A percentile compares a stretch with the other conserved stretches of the same genome.
Evolutionary conservation across 129 eudicot genomes (phyloP).

Genomic region (Escallonia herrerae): DNA sequence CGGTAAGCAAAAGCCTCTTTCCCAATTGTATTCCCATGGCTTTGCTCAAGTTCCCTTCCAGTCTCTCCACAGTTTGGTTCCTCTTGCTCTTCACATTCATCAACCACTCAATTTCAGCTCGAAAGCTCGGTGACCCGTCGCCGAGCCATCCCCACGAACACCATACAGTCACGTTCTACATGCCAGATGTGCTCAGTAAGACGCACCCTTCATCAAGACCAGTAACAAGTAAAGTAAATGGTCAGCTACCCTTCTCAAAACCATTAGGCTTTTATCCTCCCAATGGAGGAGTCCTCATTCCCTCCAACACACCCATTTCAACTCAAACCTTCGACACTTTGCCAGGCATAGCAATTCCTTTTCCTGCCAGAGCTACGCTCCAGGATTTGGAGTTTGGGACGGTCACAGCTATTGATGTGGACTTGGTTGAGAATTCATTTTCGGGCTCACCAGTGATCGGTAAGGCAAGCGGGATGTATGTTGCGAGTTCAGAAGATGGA

Average conservation of each 20-base stretch:
- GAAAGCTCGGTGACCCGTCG: constrained; percentile 22
- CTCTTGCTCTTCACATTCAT: constrained; percentile 24
- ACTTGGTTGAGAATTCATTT: constrained; percentile 22
- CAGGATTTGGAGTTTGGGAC: constrained; percentile 37
- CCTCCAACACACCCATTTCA: constrained; percentile 11
- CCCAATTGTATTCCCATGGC: constrained; percentile 24
- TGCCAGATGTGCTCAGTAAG: constrained; percentile 31
- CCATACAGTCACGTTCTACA: constrained; percentile 35
- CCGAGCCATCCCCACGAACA: constrained; percentile 14
- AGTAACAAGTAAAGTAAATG: constrained; percentile 18
- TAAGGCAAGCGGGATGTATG: constrained; percentile 48
- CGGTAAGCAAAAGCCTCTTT: constrained; percentile 21
- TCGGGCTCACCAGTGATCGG: constrained; percentile 29
- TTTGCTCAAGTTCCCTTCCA: constrained; percentile 22
- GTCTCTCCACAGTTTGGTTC: constrained; percentile 25
- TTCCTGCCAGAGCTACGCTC: constrained; percentile 26
- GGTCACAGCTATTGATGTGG: constrained; percentile 34
- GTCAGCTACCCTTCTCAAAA: constrained; percentile 25
- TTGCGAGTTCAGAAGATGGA: constrained; percentile 34
- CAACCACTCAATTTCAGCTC: constrained; percentile 26
- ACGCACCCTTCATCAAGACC: constrained; percentile 20
- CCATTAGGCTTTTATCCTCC: constrained; percentile 40
- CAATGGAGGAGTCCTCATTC: constrained; percentile 20
- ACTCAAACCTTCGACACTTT: constrained; percentile 18
- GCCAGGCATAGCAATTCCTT: constrained; percentile 25